Percentiles rank a stretch among this genome's conserved stretches.
These are phyloP conservation scores for Luffa aegyptiaca DNA, from an alignment of 306 rosid genomes.

Conservation along the genomic window DNA sequence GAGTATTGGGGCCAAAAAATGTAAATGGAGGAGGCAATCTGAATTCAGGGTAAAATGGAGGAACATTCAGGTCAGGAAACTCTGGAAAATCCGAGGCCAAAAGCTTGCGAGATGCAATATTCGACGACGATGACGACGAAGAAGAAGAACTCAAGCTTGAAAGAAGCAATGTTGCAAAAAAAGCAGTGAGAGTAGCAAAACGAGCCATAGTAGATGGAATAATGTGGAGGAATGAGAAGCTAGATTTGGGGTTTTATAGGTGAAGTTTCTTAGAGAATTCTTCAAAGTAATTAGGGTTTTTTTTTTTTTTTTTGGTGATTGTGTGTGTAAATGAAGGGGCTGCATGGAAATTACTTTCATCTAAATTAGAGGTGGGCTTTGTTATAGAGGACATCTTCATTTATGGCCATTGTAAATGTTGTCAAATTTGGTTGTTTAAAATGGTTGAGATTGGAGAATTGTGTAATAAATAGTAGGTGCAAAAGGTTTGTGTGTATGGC, in stretches of 20 bases:
- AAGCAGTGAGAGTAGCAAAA: not conserved
- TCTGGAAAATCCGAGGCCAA: not conserved
- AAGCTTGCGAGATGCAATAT: not conserved
- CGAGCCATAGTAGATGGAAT: not conserved
- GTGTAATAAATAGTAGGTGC: not conserved
- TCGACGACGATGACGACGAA: not conserved
- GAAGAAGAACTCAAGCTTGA: not conserved
- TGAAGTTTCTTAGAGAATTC: not conserved
- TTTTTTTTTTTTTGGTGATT: not conserved
- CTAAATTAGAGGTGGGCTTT: conserved; percentile 5
- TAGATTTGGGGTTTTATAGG: not conserved
- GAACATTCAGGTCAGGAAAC: not conserved
- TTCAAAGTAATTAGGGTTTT: no score
- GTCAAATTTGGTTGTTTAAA: not conserved
- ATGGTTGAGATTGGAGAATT: not conserved
- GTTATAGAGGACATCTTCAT: not conserved
- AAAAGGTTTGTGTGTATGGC: not conserved
- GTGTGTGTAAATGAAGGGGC: not conserved
- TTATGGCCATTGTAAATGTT: not conserved
- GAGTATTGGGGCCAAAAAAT: not conserved
- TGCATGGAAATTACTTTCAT: not conserved
- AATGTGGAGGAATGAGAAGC: not conserved
- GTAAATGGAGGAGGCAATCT: not conserved
- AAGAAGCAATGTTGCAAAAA: not conserved
- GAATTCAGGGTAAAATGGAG: not conserved